phyloP scores from a whole-genome alignment of 1,284 basidiomycete genomes.

The Cerrena zonata region DNA sequence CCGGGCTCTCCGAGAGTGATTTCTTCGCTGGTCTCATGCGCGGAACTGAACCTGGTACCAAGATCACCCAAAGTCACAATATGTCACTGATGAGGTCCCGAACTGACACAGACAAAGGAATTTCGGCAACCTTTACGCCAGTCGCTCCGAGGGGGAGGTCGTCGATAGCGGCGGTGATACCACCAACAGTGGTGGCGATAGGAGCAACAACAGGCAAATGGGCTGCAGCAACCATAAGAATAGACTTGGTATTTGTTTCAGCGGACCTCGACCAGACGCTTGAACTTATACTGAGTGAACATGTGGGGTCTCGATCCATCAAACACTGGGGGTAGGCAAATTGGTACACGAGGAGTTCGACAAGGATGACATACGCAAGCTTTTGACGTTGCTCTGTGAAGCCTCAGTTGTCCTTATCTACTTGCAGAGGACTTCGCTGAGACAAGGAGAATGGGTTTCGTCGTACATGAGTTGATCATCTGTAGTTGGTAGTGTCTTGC shows the following conservation, averaged over 20 bases:
- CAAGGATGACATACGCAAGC: conserved; percentile 90
- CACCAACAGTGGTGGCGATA: conserved; percentile 43
- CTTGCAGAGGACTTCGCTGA: conserved; percentile 86
- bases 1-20: conserved; percentile 93
- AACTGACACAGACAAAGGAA: conserved; percentile 91
- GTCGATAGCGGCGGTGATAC: conserved; percentile 75
- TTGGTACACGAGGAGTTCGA: conserved; percentile 94
- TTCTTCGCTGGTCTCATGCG: conserved; percentile 97
- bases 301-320: conserved; percentile 99
- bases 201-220: conserved; percentile 40
- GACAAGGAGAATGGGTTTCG: conserved; percentile 87
- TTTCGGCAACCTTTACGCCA: conserved; percentile 78
- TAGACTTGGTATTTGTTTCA: conserved; percentile 34
- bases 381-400: conserved; percentile 79
- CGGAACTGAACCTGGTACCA: conserved; percentile 82
- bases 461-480: conserved; percentile 93
- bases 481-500: too few species aligned
- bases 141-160: conserved; percentile 89
- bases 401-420: conserved; percentile 92
- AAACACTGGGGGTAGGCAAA: conserved; percentile 92
- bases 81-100: conserved; percentile 98
- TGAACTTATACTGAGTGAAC: conserved; percentile 85
- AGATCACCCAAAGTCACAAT: conserved; percentile 92
- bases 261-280: conserved; percentile 86
- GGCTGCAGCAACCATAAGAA: conserved; percentile 40